Evolutionary conservation across 2,329 filamentous ascomycete genomes (phyloP), one percentile per base, ranked within the genome.

Genomic region (Leptodontidium sp.): DNA sequence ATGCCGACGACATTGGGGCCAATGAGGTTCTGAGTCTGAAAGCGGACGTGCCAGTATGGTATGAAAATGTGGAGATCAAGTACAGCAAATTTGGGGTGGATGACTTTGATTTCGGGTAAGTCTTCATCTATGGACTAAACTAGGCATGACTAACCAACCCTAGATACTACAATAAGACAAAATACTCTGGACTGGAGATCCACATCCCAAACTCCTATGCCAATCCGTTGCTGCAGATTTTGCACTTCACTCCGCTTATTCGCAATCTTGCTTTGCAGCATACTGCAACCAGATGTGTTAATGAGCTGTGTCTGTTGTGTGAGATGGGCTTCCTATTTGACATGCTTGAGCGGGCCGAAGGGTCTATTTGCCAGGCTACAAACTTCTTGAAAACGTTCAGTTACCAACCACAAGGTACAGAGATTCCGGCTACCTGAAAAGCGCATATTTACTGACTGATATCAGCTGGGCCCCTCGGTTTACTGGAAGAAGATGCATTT

Each of bases 11-110:
- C 0, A 80, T 95, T 68, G 87, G 88, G n/a, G 88, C 90, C 47
- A 83, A 88, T 66, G 90, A 91, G 65, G 83, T 95, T 3, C 90
- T 92, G 70, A 91, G 91, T 72, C 87, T 91, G 66, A 92, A 93
- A 72, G 88, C 91, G 50, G 94, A 97, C 67, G 91, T 96, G 4
- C 92, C 95, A 26, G 87, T 92, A 9, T 93, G 96, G 83, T 99
- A 99, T 79, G 90, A 92, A 72, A 94, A 94, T 75, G 92, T 98
- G 12, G 95, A 98, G 79, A 99, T 99, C 82, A 98, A 98, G 79
- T 99, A 98, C 83, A 98, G 95, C 84, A 97, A 94, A 78, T 99
- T 98, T 80, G 96, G 96, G 24, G 94, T 99, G n/a, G 95, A 98
- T 76, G 97, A 99, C 80, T 99, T 99, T 79, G 96, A 99, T 80